phyloP scores from a whole-genome alignment of 371 early-diverging fungal genomes.

The Saksenaea vasiformis region DNA sequence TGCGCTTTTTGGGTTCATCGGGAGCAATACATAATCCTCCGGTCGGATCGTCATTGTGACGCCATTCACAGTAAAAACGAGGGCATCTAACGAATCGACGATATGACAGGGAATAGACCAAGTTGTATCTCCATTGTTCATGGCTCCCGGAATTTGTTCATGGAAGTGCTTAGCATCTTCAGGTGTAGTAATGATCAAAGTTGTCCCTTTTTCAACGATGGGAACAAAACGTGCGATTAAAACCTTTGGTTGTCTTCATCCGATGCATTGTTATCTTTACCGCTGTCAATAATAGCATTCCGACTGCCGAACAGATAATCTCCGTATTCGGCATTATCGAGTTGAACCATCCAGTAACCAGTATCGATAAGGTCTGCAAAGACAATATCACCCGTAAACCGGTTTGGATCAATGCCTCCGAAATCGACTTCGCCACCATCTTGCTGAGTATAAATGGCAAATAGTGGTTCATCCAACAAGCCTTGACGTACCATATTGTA shows the following conservation, averaged over 20 bases:
- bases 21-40: constrained; percentile 61
- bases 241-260: background rate
- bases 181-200: constrained; percentile 68
- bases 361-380: constrained; percentile 71
- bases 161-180: constrained; percentile 72
- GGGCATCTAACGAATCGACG: constrained; percentile 40
- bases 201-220: constrained; percentile 50
- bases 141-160: constrained; percentile 56
- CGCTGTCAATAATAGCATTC: constrained; percentile 61
- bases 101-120: constrained; percentile 57
- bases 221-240: background rate
- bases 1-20: constrained; percentile 32
- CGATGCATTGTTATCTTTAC: constrained; percentile 15
- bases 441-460: constrained; percentile 66
- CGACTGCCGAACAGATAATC: constrained; percentile 23
- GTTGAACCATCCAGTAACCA: constrained; percentile 79
- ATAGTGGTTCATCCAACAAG: constrained; percentile 67
- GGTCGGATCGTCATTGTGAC: constrained; percentile 49
- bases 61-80: constrained; percentile 55
- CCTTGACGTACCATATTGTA: constrained; percentile 68
- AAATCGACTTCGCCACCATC: constrained; percentile 67
- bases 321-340: constrained; percentile 53
- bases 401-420: constrained; percentile 63
- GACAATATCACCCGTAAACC: constrained; percentile 54
- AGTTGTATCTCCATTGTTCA: constrained; percentile 57